Base-by-base conservation (phyloP, 2,329 filamentous ascomycete species). In the Tolypocladium paradoxum region DNA sequence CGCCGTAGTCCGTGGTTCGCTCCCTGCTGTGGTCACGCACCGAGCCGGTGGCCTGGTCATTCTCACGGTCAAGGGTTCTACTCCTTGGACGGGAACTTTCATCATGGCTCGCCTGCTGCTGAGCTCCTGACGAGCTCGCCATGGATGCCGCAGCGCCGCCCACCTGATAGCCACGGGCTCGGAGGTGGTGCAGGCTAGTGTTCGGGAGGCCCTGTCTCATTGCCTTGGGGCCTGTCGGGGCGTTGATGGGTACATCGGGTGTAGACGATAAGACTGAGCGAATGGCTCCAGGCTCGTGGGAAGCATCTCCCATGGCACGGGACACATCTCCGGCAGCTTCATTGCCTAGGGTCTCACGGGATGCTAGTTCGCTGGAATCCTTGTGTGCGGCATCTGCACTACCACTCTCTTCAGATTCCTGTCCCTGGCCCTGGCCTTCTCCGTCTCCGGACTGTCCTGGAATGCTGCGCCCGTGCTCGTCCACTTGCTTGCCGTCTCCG, bases 171-270 rank as follows among this genome's bases (percentile, higher is more conserved):
- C 76, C 76, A 57, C 75, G 70, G 27, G 79, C 79, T 57, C 82
- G 74, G 66, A 84, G 66, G 61, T 87, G 81, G 58, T 84, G 79
- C 51, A 88, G 79, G 60, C 87, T 88, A 54, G 85, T 91, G 68
- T 95, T 95, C 50, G 88, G 87, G 12, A 90, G 75, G 33, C 90
- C 90, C 69, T 93, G 87, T 57, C 92, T 82, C 89, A 97, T 95
- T 20, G 93, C 93, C 70, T 93, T 91, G 48, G 93, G 93, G 11
- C 91, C 93, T 52, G 87, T 95, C 31, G 93, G 93, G 31, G 93
- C 93, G 71, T 78, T 89, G 71, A 83, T 68, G 46, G 82, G 82
- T 50, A 72, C 69, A 61, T 73, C 68, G 57, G 72, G 68, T 54
- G 60, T 64, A 51, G 68, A 55, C 54, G 43, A 31, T 3, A 64